Evolutionary conservation across 225 moss, liverwort and hornwort genomes (phyloP), one percentile per base, ranked within the genome.

Genomic region (Pseudoscleropodium purum): DNA sequence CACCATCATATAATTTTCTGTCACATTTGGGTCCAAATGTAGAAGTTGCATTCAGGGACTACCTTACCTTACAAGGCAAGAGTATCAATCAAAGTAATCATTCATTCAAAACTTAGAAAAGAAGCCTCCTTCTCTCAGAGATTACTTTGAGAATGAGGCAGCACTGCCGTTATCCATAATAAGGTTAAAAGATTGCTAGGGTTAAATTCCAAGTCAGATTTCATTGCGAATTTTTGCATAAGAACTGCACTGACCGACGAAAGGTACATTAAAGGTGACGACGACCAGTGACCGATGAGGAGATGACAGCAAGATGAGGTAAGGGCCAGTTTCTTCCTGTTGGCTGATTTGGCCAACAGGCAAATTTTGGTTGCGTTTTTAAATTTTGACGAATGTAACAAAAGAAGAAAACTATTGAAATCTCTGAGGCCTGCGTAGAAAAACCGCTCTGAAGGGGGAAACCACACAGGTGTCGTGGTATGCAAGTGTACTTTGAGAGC

Each of bases 261-360:
- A 33, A 83, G 17, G 6, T 9, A 59, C 59, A 59, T 21, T 59
- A 25, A 68, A 33, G 57, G 15, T 18, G 39, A 52, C 18, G 37
- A 72, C 30, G 81, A 18, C n/a, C 33, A 84, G 15, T 5, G 23
- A 54, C 60, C 6, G 15, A 31, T 37, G 26, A 5, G 11, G 23
- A 84, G 49, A 89, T 52, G 43, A 80, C 72, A 39, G 77, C 67
- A 70, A 78, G 87, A 51, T 81, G 80, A 47, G 34, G 81, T 41
- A 39, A 66, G 74, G 36, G 66, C 63, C 84, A 88, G 60, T 65
- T 59, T 27, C 84, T 60, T 82, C 84, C 52, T 43, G 84, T 72
- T 84, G 82, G 92, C 88, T 85, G 87, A 88, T 70, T 92, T 41
- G 77, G 63, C 91, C 85, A 91, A 85, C 91, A 78, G 47, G 88